Conservation (phyloP, 768 basidiomycete species). For the Tulasnella sp. region DNA sequence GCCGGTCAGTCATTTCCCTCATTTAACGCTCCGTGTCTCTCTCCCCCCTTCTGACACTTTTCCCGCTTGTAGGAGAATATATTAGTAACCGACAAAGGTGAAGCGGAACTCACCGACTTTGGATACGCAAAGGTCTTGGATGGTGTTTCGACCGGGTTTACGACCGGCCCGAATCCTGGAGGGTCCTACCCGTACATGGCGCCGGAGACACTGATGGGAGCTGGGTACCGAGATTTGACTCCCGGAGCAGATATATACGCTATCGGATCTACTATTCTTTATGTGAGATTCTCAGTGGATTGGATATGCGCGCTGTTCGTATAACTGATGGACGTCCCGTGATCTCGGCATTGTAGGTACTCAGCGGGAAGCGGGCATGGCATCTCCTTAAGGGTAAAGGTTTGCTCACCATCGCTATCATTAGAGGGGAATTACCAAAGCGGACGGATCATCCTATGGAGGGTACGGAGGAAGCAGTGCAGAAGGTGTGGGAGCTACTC, state of each 20-base stretch:
- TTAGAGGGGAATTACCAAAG: background rate
- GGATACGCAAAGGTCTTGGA: conserved; percentile 3
- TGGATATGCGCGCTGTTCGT: background rate
- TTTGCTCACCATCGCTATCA: background rate
- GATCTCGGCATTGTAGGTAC: background rate
- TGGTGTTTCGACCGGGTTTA: conserved; percentile 7
- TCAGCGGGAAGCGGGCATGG: background rate
- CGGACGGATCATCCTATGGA: background rate
- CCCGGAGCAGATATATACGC: conserved; percentile 5
- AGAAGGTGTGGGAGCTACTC: background rate
- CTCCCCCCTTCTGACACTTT: background rate
- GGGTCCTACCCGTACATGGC: conserved; percentile 8
- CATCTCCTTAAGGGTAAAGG: background rate
- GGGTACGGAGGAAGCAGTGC: background rate
- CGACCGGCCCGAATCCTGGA: background rate
- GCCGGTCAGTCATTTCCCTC: background rate
- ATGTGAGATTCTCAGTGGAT: background rate
- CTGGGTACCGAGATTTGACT: background rate
- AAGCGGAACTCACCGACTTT: conserved; percentile 9
- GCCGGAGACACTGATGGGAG: conserved; percentile 1
- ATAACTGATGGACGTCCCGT: background rate
- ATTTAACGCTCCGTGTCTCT: background rate
- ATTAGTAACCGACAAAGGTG: conserved; percentile 5
- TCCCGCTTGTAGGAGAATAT: background rate
- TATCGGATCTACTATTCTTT: background rate